These are phyloP conservation scores for Condylostoma magnum DNA, from an alignment of 169 alveolate genomes.

Conservation along the genomic window DNA sequence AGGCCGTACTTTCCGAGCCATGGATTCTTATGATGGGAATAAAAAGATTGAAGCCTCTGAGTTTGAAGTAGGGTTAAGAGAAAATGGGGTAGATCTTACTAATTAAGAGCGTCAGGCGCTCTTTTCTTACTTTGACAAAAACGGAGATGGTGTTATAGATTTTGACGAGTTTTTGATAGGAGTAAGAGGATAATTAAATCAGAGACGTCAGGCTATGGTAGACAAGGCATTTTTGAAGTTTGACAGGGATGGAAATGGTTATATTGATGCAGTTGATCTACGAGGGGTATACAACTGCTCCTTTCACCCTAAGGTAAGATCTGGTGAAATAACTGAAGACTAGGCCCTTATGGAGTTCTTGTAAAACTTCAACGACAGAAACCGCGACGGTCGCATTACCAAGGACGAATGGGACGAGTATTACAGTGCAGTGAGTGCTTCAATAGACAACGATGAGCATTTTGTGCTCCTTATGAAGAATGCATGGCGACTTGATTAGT, in stretches of 20 bases:
- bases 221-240: constrained; percentile 78
- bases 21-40: constrained; percentile 77
- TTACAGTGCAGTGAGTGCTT: constrained; percentile 80
- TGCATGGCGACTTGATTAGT: constrained; percentile 64
- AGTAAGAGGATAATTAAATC: constrained; percentile 78
- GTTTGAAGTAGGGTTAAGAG: constrained; percentile 75
- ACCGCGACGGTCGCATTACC: constrained; percentile 77
- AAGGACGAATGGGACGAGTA: constrained; percentile 81
- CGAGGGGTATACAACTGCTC: constrained; percentile 71
- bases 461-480: constrained; percentile 72
- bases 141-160: constrained; percentile 79
- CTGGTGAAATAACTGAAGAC: constrained; percentile 82
- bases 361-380: constrained; percentile 74
- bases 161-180: constrained; percentile 81
- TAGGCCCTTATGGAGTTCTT: constrained; percentile 80
- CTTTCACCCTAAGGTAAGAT: constrained; percentile 79
- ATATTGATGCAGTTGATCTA: constrained; percentile 73
- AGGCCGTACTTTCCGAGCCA: constrained; percentile 70
- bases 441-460: constrained; percentile 83
- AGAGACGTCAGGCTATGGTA: constrained; percentile 66
- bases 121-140: constrained; percentile 70
- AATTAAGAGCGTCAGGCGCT: constrained; percentile 62
- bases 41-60: constrained; percentile 79
- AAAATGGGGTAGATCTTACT: constrained; percentile 71
- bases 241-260: constrained; percentile 75